Percentiles rank a stretch among this genome's conserved stretches.
phyloP scores from a whole-genome alignment of 768 basidiomycete species.

The Suillus hirtellus region DNA sequence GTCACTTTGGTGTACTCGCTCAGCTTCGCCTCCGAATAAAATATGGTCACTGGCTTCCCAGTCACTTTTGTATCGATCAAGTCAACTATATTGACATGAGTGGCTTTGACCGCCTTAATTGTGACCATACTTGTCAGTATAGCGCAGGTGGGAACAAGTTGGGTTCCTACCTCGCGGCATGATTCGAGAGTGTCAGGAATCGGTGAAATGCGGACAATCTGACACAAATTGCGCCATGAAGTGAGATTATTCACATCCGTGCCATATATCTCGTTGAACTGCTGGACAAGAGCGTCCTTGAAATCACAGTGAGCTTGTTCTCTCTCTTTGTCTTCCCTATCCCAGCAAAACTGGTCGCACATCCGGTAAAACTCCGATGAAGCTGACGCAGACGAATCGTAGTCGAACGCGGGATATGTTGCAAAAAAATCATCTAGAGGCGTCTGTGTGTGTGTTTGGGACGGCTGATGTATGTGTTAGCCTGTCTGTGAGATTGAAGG shows the following conservation, averaged over 20 bases:
- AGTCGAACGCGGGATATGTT: slow-evolving; percentile 21
- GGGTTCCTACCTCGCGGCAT: no score
- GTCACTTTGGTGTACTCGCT: no score
- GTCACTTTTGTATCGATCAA: no score
- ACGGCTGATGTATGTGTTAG: not conserved
- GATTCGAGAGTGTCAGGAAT: no score
- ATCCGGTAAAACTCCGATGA: slow-evolving; percentile 25
- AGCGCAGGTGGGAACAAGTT: no score
- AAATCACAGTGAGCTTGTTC: slow-evolving; percentile 1
- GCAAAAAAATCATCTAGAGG: slow-evolving; percentile 30
- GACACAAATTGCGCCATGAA: not conserved
- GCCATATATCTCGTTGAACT: slow-evolving; percentile 29
- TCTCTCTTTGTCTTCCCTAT: not conserved
- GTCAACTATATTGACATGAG: no score
- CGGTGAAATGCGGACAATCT: no score
- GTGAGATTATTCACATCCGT: slow-evolving; percentile 14
- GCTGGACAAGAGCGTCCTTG: slow-evolving; percentile 23
- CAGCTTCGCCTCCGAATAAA: no score
- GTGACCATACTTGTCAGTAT: no score
- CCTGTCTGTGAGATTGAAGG: not conserved
- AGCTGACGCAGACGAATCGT: slow-evolving; percentile 16
- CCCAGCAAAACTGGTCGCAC: slow-evolving; percentile 11
- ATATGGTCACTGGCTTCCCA: no score
- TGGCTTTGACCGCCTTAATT: no score
- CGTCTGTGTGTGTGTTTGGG: not conserved